Evolutionary conservation across 305 asterid genomes (phyloP).

Genomic region (Fraxinus albicans): DNA sequence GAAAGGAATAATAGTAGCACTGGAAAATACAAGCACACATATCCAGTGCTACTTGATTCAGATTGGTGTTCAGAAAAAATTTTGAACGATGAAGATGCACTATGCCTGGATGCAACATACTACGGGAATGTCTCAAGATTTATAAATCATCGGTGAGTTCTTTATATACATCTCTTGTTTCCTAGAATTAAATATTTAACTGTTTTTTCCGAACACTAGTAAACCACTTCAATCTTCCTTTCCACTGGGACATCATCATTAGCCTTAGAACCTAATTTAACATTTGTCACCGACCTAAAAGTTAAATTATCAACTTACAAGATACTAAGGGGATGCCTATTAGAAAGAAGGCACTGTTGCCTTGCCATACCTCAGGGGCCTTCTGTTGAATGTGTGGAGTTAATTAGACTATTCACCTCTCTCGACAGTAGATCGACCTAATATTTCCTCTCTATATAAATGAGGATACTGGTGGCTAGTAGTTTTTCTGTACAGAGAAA

Average conservation of each 20-base stretch:
- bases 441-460: background rate
- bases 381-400: background rate
- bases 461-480: background rate
- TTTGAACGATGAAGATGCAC: slow-evolving; percentile 82
- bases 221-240: background rate
- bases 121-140: slow-evolving; percentile 90
- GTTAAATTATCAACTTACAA: background rate
- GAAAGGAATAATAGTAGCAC: slow-evolving; percentile 46
- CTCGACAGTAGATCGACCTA: background rate
- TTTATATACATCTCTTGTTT: background rate
- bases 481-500: background rate
- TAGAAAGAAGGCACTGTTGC: background rate
- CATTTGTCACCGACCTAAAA: background rate
- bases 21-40: slow-evolving; percentile 44
- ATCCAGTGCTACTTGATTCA: slow-evolving; percentile 86
- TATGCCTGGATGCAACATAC: slow-evolving; percentile 82
- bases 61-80: slow-evolving; percentile 79
- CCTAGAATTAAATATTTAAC: background rate
- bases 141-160: slow-evolving; percentile 74
- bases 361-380: background rate
- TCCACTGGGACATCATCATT: background rate
- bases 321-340: background rate
- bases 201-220: background rate
- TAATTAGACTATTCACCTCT: background rate
- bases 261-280: background rate